Evolutionary conservation across 2,329 filamentous ascomycete genomes (phyloP).

Genomic region (Ceratocystis cubensis): DNA sequence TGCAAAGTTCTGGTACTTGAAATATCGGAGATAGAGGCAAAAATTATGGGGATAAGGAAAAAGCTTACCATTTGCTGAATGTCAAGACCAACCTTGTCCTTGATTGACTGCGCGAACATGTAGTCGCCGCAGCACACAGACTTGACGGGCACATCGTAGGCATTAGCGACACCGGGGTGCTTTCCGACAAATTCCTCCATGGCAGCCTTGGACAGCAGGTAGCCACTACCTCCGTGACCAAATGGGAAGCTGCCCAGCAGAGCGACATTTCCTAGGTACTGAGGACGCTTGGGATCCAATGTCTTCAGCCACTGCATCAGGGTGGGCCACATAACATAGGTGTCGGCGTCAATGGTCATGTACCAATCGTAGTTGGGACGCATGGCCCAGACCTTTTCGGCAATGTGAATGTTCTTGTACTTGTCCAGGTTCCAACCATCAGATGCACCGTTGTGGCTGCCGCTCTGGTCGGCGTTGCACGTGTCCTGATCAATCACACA

Average conservation of each 20-base stretch:
- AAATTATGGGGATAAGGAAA: slow-evolving; percentile 10
- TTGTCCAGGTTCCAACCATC: slow-evolving; percentile 45
- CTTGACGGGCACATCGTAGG: slow-evolving; percentile 34
- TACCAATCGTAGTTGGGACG: slow-evolving; percentile 46
- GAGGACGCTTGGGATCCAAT: slow-evolving; percentile 33
- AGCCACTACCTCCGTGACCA: slow-evolving; percentile 45
- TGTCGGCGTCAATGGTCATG: slow-evolving; percentile 47
- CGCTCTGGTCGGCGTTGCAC: slow-evolving; percentile 29
- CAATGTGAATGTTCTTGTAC: slow-evolving; percentile 50
- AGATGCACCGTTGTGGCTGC: slow-evolving; percentile 23
- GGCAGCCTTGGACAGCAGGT: slow-evolving; percentile 39
- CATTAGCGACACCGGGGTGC: slow-evolving; percentile 34
- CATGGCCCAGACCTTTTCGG: slow-evolving; percentile 40
- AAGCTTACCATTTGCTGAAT: slow-evolving; percentile 34
- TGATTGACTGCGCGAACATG: slow-evolving; percentile 36
- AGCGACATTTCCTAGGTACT: slow-evolving; percentile 41
- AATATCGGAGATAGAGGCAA: neutral
- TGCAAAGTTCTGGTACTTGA: neutral
- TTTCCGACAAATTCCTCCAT: slow-evolving; percentile 37
- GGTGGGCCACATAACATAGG: slow-evolving; percentile 43
- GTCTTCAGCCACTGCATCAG: slow-evolving; percentile 37
- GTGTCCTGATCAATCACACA: slow-evolving; percentile 36
- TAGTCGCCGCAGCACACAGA: slow-evolving; percentile 41
- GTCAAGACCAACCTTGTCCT: slow-evolving; percentile 32
- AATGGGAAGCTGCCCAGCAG: slow-evolving; percentile 35